Base-by-base conservation (phyloP, 2,329 filamentous ascomycete genomes). In the Neospermospora avenae region DNA sequence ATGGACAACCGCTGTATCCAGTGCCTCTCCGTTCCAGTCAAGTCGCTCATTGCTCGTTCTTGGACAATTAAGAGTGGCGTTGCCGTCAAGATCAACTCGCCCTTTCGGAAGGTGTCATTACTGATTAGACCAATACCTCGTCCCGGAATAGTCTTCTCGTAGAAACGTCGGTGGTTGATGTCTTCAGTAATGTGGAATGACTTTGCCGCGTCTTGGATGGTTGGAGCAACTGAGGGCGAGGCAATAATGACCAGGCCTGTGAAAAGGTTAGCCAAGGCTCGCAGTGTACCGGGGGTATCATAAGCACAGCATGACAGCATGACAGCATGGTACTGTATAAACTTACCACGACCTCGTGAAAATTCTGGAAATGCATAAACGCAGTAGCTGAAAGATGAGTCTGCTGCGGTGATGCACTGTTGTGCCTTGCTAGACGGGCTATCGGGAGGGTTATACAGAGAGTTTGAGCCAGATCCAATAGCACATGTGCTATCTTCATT, bases 71-170 rank as follows among this genome's bases (percentile, higher is more conserved):
- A 46, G 3, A 63, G 45, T 20, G 61, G 61, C 14, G 25, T 48
- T n/a, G 57, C 54, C 4, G 42, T 5, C 10, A 61, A 25, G 11
- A 63, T 59, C 37, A 63, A 20, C 10, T 63, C 58, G 1, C 61
- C 61, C 20, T 56, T 52, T 11, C 44, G 52, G 18, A 61, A 59
- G 5, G 58, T 59, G 2, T 42, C 20, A 18, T 63, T 63, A 7
- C 49, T 20, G 14, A 63, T 56, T 7, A 63, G 52, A 3, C 61
- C 61, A 28, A 35, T 55, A 3, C 61, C 61, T 14, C 56, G 55
- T 6, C 56, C 58, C 16, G 61, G 61, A 14, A 63, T 7, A 1
- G 28, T 2, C 4, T 31, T 24, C 35, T 61, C 61, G 18, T 42
- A 53, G 53, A 54, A 55, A 14, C 7, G 22, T 16, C 4, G 16